phyloP scores from a whole-genome alignment of 139 green algal species.

The Trebouxia sp. region DNA sequence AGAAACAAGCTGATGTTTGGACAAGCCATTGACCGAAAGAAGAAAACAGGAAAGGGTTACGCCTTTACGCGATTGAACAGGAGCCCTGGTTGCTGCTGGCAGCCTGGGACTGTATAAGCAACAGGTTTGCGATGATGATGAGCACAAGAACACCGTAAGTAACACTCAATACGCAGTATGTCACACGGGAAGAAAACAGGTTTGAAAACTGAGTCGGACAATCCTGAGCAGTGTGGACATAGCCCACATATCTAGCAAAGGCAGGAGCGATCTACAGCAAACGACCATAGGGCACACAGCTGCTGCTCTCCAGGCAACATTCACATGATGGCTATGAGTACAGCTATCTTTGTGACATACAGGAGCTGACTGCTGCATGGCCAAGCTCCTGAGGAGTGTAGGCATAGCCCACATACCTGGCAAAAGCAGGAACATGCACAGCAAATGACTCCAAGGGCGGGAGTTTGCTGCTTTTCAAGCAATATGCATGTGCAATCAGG shows the following conservation, averaged over 20 bases:
- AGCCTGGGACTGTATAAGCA: too few species aligned
- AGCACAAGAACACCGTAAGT: too few species aligned
- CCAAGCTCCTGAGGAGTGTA: slow-evolving; percentile 38
- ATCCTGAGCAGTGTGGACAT: not conserved
- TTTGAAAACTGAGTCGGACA: not conserved
- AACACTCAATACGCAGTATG: too few species aligned
- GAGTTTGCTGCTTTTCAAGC: not conserved
- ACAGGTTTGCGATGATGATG: too few species aligned
- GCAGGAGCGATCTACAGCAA: not conserved
- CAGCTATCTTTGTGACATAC: too few species aligned
- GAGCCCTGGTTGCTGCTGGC: too few species aligned
- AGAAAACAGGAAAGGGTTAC: too few species aligned
- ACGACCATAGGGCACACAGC: not conserved
- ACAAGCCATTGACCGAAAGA: too few species aligned
- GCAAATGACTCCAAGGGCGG: not conserved
- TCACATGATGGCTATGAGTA: not conserved
- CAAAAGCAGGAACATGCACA: not conserved
- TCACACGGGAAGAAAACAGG: not conserved
- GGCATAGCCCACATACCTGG: not conserved
- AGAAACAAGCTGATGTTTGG: too few species aligned
- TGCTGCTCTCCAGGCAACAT: not conserved
- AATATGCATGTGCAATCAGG: not conserved
- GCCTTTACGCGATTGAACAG: too few species aligned
- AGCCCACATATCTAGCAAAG: not conserved
- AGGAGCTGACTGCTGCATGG: slow-evolving; percentile 24